Percentiles rank a stretch among this genome's conserved stretches.
phyloP scores from a whole-genome alignment of 2,329 filamentous ascomycete genomes.

The Celoporthe dispersa region DNA sequence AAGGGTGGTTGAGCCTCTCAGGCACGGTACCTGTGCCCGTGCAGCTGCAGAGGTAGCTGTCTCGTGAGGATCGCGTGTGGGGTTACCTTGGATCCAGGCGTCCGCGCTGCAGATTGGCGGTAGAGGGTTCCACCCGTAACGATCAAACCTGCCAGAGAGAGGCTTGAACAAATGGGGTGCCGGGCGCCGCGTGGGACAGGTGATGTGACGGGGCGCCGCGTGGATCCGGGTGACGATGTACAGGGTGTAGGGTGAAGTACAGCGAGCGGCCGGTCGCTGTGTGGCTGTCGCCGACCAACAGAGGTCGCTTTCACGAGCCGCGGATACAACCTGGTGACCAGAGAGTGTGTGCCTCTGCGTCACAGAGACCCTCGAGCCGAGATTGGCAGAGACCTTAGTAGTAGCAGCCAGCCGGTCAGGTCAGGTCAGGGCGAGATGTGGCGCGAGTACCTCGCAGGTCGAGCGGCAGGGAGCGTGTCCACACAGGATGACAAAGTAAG shows the following conservation, averaged over 20 bases:
- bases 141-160: conserved; percentile 17
- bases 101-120: neutral
- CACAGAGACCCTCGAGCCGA: conserved; percentile 15
- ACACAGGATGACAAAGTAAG: conserved; percentile 8
- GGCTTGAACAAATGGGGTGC: conserved; percentile 27
- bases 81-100: conserved; percentile 27
- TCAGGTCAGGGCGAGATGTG: neutral
- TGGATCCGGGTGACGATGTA: conserved; percentile 25
- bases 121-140: conserved; percentile 27
- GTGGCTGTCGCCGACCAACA: conserved; percentile 19
- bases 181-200: conserved; percentile 27
- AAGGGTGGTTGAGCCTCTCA: conserved; percentile 25
- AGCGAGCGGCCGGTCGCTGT: conserved; percentile 18
- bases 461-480: conserved; percentile 9
- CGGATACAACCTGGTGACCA: conserved; percentile 20
- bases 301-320: conserved; percentile 14
- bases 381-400: conserved; percentile 11
- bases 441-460: conserved; percentile 24
- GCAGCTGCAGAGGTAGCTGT: conserved; percentile 13
- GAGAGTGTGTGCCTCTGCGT: conserved; percentile 18
- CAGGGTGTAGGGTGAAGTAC: conserved; percentile 20
- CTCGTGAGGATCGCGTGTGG: conserved; percentile 24
- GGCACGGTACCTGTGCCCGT: conserved; percentile 27
- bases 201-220: conserved; percentile 28
- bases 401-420: conserved; percentile 11